Conservation (phyloP, 139 green algal species). For the Chlamydomonas sp. region DNA sequence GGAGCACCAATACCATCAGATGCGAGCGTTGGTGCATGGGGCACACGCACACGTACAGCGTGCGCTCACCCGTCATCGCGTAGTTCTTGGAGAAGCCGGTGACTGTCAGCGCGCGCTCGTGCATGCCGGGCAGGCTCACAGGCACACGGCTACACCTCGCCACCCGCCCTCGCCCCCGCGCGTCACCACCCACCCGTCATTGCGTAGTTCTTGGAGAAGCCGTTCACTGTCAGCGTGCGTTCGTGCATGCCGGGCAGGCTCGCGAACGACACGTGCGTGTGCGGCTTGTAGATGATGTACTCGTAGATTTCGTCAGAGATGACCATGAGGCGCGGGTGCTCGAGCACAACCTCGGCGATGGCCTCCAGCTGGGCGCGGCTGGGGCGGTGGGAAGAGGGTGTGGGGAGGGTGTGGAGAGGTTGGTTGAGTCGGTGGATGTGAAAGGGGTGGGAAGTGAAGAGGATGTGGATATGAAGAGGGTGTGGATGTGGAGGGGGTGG, state of each 20-base stretch:
- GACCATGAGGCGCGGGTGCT: constrained; percentile 88
- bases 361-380: constrained; percentile 48
- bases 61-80: constrained; percentile 15
- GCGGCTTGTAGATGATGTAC: constrained; percentile 87
- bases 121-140: constrained; percentile 89
- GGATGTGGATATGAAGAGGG: too few relatives aligned
- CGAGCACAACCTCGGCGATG: constrained; percentile 71
- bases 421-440: too few relatives aligned
- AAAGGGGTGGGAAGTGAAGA: too few relatives aligned
- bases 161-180: not conserved
- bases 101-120: constrained; percentile 87
- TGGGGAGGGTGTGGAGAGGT: too few relatives aligned
- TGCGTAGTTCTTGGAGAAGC: constrained; percentile 87
- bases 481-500: too few relatives aligned
- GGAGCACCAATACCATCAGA: not conserved
- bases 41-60: not conserved
- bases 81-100: constrained; percentile 96
- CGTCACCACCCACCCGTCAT: constrained; percentile 13
- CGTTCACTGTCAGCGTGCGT: constrained; percentile 94
- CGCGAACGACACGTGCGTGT: constrained; percentile 74
- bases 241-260: constrained; percentile 80
- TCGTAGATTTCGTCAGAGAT: constrained; percentile 83
- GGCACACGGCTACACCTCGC: not conserved
- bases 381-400: too few relatives aligned
- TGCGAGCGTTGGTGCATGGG: not conserved